phyloP scores from a whole-genome alignment of 768 basidiomycete genomes.

The Coprinopsis sp. region DNA sequence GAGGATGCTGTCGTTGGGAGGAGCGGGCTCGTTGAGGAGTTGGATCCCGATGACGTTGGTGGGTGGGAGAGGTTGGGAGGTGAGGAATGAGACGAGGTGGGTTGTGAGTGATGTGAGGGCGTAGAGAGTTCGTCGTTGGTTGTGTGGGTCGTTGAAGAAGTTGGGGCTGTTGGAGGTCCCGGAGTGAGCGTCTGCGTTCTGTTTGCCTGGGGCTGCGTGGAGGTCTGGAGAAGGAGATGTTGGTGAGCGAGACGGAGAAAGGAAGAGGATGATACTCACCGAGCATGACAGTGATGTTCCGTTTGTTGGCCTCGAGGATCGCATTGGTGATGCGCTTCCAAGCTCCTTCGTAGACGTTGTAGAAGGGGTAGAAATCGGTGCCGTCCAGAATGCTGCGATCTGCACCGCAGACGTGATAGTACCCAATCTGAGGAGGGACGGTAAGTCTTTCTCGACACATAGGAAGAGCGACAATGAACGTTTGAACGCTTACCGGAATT shows the following conservation, averaged over 20 bases:
- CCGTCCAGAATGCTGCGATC: constrained; percentile 53
- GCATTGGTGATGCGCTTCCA: constrained; percentile 62
- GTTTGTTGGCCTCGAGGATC: constrained; percentile 49
- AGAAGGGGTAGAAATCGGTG: constrained; percentile 59
- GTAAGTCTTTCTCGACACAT: neutral
- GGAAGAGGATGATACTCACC: constrained; percentile 36
- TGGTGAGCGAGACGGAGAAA: neutral
- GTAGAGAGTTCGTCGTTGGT: constrained; percentile 44
- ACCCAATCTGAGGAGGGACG: constrained; percentile 47
- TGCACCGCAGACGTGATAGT: constrained; percentile 61
- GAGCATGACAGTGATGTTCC: constrained; percentile 67
- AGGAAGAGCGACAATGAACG: constrained; percentile 31
- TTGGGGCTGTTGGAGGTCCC: constrained; percentile 51
- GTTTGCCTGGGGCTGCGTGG: constrained; percentile 72
- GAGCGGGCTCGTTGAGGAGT: constrained; percentile 55
- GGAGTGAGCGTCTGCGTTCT: constrained; percentile 63
- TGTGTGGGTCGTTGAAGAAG: constrained; percentile 43
- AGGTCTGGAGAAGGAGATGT: constrained; percentile 41
- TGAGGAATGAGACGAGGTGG: constrained; percentile 20
- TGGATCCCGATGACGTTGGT: constrained; percentile 57
- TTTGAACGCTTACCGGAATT: constrained; percentile 51
- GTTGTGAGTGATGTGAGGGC: constrained; percentile 42
- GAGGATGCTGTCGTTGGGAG: constrained; percentile 45
- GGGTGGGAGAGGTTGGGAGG: constrained; percentile 20
- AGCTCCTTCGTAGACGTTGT: constrained; percentile 52